Conservation (phyloP, 768 basidiomycete species). For the Suillus lakei region DNA sequence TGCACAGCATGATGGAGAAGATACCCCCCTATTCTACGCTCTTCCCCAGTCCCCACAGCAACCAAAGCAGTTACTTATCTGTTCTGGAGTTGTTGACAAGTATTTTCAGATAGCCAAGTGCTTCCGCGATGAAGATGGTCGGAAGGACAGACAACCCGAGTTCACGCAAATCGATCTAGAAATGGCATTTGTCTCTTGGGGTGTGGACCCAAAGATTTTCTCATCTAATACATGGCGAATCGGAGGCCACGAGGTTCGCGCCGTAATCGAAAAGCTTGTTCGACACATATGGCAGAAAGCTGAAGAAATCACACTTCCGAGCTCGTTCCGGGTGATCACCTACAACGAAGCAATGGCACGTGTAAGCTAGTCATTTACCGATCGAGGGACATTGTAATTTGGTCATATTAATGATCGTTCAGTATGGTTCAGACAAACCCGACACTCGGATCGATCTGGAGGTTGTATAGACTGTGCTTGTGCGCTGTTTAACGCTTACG, state of each 20-base stretch:
- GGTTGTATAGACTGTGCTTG: constrained; percentile 48
- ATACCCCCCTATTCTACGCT: constrained; percentile 72
- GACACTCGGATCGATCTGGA: constrained; percentile 88
- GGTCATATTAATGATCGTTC: constrained; percentile 25
- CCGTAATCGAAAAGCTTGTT: constrained; percentile 77
- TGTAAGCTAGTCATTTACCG: constrained; percentile 48
- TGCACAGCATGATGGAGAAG: constrained; percentile 15
- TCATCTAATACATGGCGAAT: constrained; percentile 70
- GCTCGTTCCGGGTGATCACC: constrained; percentile 79
- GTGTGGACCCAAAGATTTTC: constrained; percentile 30
- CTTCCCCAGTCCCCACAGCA: constrained; percentile 95
- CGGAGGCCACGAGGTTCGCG: constrained; percentile 82
- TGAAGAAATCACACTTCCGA: constrained; percentile 64
- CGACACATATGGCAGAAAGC: constrained; percentile 76
- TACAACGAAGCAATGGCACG: constrained; percentile 91
- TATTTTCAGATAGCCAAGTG: constrained; percentile 95
- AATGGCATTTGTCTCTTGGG: constrained; percentile 95
- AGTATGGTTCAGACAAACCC: constrained; percentile 97
- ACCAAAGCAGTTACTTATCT: constrained; percentile 91
- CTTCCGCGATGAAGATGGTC: constrained; percentile 94
- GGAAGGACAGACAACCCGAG: constrained; percentile 95
- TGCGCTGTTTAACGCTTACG: constrained; percentile 8
- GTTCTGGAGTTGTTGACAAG: constrained; percentile 85
- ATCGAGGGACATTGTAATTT: constrained; percentile 16
- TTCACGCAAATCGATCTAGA: constrained; percentile 98